These are phyloP conservation scores for Phascolomyces articulosus DNA, from an alignment of 371 early-diverging fungal species.

Conservation along the genomic window DNA sequence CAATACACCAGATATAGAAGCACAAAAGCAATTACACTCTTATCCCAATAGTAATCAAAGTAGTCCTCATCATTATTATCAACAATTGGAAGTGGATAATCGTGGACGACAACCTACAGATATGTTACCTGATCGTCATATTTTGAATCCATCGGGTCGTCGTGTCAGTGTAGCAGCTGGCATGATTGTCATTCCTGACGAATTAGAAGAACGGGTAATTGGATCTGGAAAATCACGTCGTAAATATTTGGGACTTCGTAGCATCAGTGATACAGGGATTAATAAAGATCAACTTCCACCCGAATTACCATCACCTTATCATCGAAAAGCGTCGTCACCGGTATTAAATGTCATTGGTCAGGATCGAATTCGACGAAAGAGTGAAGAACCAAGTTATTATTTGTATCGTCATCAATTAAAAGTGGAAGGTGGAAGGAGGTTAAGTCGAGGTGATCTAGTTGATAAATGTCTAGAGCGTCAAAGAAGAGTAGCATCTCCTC, in stretches of 20 bases:
- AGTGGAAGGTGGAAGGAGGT: background rate
- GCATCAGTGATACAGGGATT: conserved; percentile 35
- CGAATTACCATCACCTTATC: no score
- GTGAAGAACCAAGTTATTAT: conserved; percentile 41
- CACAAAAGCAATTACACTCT: background rate
- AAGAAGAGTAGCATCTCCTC: conserved; percentile 11
- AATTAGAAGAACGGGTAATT: conserved; percentile 46
- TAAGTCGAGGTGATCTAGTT: conserved; percentile 16
- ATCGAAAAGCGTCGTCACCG: background rate
- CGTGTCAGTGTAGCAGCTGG: conserved; percentile 63
- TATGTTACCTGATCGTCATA: conserved; percentile 39
- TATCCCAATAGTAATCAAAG: background rate
- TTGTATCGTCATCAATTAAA: conserved; percentile 18
- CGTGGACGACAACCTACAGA: conserved; percentile 31
- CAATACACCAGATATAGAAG: background rate
- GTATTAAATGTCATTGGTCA: background rate
- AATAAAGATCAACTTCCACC: background rate
- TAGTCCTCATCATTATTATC: background rate
- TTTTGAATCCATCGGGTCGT: conserved; percentile 50
- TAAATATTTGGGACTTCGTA: conserved; percentile 45
- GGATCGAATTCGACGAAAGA: conserved; percentile 30
- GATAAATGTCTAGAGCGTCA: conserved; percentile 20
- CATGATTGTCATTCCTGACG: conserved; percentile 55
- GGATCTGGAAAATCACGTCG: conserved; percentile 36
- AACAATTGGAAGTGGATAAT: background rate